Evolutionary conservation across 2,329 filamentous ascomycete genomes (phyloP), one percentile per base, ranked within the genome.

Genomic region (Furcasterigmium furcatum): DNA sequence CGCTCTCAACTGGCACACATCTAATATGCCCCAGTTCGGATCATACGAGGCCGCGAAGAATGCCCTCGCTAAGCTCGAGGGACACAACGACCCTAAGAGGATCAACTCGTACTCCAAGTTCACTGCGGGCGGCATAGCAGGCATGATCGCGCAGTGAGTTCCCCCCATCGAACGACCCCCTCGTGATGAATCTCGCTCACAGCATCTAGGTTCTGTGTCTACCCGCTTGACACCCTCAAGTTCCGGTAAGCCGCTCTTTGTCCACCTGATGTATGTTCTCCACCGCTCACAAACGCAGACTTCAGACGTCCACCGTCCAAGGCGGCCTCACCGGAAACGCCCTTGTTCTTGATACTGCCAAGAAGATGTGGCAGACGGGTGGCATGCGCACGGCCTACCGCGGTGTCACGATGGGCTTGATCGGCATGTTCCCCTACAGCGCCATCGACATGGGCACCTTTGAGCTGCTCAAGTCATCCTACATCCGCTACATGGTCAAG

Each of bases 401-500:
- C 44, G 94, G 94, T 34, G 78, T 99, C 27, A 91, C 91, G 0
- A 94, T 97, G 80, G 94, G 94, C 14, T 77, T 99, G 4, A 71
- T 96, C 42, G 94, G 94, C 62, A 96, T 97, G 84, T 99, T 99
- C 58, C 94, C 94, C 0, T 99, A 97, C 65, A 92, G 91, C 35
- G 94, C 94, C 41, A 95, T 99, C 60, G 94, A 99, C 62, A 85
- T 99, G 59, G 90, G 89, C 53, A 96, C 90, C 1, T 99, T 97
- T 60, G 94, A 99, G 68, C 83, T 94, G 49, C 78, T 96, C 50
- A 99, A 99, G 68, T 82, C 80, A 40, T 76, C 76, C 8, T 82
- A 95, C 52, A 79, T 86, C 27, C 70, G 70, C 4, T 84, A 85
- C 52, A 87, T 90, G 59, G 87, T 90, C 12, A 82, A 80, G 47